Evolutionary conservation across 2,329 filamentous ascomycete genomes (phyloP), one percentile per base, ranked within the genome.

Genomic region (Falciphora oryzae): DNA sequence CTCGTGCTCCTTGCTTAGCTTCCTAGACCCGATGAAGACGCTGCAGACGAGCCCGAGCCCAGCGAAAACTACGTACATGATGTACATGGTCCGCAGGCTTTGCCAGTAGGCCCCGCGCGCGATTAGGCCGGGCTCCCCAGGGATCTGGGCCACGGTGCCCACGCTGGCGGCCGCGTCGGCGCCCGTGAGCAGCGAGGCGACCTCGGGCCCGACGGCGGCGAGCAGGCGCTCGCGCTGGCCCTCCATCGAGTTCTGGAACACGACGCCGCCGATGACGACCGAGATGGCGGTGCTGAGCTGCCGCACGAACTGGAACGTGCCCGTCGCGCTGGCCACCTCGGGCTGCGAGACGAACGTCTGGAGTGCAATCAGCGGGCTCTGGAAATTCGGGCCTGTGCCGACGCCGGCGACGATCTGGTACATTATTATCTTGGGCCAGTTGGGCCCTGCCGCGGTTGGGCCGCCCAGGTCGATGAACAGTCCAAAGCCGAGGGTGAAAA

Each of bases 241-340:
- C 67, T 76, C 71, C 77, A 80, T 80, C 56, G 71, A 68, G 67
- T 78, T 78, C 64, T 78, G 74, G 68, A 77, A 77, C 58, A 77
- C 70, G 56, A 76, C 75, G 56, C 75, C 83, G 64, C 85, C 85
- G 35, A 87, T 73, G 29, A 88, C 85, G 65, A 88, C 79, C 13
- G 83, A 83, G 29, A 87, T 79, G 57, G 83, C 79, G 0, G 83
- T 83, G 4, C 82, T 80, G 50, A 89, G 75, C 69, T 85, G 83
- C 31, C 86, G 81, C 57, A 85, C 73, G 71, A 89, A 89, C 14
- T 79, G 77, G 70, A 87, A 87, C 2, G 85, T 86, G 0, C 85
- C 82, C 0, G 86, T 89, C 18, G 85, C 87, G 2, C 84, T 82
- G 2, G 86, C 86, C 63, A 89, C 84, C 65, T 90, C 87, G 14